Base-by-base conservation (phyloP, 768 basidiomycete genomes). In the Sporobolomyces pararoseus region DNA sequence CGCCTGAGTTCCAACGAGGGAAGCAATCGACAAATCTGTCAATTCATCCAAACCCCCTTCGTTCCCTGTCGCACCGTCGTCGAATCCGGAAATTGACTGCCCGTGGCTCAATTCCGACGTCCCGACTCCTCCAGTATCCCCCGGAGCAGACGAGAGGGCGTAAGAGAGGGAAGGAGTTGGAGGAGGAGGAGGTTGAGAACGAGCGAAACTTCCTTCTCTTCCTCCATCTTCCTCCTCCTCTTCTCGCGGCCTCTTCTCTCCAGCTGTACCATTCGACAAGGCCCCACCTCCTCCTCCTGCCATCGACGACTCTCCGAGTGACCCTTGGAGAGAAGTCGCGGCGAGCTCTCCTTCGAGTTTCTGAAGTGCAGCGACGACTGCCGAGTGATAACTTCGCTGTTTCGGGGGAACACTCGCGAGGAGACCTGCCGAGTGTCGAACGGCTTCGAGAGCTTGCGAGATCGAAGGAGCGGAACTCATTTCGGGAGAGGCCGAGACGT, bases 401-500 rank as follows among this genome's bases (percentile, higher is more conserved):
- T 47, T 29, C 19, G 27, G 32, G 3, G 72, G 72, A 3, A 65
- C 67, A 25, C 53, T 29, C 14, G 42, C 27, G 31, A 73, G 54
- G 31, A 73, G 66, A 16, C 50, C 25, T 10, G 66, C 52, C 7
- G 60, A 61, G 25, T 58, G 65, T 1, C 72, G 59, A 6, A 65
- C 61, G 19, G 68, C 72, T 17, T 57, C 64, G 50, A 69, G 60
- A 6, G 68, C 65, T 12, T 62, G 63, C 4, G 25, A 3, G 64
- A 66, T 66, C 31, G 68, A 70, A 0, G 68, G 68, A 5, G 37
- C 29, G 49, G 50, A 42, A 19, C 31, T 10, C 19, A 49, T 37
- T 7, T 60, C 57, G 16, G 58, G 31, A 7, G 63, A 70, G 14
- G 68, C 63, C 1, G 68, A 52, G 16, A 47, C 52, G 35, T 70